Base-by-base conservation (phyloP, 1,284 basidiomycete species). In the Tilletia setariae region DNA sequence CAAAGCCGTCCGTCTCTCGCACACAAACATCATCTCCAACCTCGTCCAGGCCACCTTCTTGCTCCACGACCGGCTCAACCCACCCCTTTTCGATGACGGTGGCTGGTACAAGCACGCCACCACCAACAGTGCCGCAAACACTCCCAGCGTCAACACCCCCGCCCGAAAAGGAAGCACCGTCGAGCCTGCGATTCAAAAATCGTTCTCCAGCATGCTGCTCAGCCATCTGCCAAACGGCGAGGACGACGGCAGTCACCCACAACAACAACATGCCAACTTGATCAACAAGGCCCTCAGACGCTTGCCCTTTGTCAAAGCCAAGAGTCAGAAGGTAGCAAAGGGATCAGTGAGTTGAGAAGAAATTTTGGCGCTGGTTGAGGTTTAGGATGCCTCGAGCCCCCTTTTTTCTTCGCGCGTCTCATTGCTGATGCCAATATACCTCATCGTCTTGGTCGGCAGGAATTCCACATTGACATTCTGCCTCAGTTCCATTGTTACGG, bases 401-500 rank as follows among this genome's bases (percentile, higher is more conserved):
- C n/a, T n/a, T n/a, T n/a, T n/a, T n/a, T n/a, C n/a, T n/a, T n/a
- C n/a, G n/a, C n/a, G n/a, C n/a, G n/a, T n/a, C n/a, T n/a, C n/a
- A n/a, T n/a, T n/a, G n/a, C n/a, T n/a, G n/a, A n/a, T n/a, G n/a
- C n/a, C n/a, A n/a, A n/a, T n/a, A n/a, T n/a, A n/a, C n/a, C n/a
- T n/a, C n/a, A n/a, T n/a, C n/a, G n/a, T n/a, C n/a, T n/a, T n/a
- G n/a, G n/a, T n/a, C n/a, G n/a, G 16, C 70, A 72, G 61, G 76
- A 80, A 64, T 75, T 82, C 68, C 80, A 82, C 64, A 66, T 79
- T 19, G 76, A 74, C 25, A 64, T 82, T 25, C 67, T 82, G 63
- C 80, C 80, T 1, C 76, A 78, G 51, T 82, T 81, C 72, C 80
- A 82, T 72, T 80, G 79, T 70, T 82, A 82, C 66, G 80, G 80